Evolutionary conservation across 495 filamentous ascomycete species (phyloP), one percentile per base, ranked within the genome.

Genomic region (Podospora anserina): DNA sequence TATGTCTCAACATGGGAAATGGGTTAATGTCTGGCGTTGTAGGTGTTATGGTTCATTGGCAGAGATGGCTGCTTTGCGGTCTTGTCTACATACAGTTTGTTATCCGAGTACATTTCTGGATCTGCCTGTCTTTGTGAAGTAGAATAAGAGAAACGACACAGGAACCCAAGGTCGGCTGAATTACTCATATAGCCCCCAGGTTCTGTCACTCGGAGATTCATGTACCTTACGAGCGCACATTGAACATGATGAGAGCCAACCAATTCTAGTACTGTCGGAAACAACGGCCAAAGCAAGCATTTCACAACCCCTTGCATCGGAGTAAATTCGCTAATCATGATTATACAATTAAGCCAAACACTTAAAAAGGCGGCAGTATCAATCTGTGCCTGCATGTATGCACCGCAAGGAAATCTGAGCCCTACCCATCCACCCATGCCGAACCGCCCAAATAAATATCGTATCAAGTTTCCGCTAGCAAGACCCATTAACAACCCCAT

Each of bases 361-460:
- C 27, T 66, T 64, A 58, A 19, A 23, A 32, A 32, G 63, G 63
- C 23, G 61, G 61, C 61, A 49, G 58, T 34, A 54, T 71, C 72
- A 74, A 74, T 74, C 72, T 74, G 71, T 71, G 65, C 69, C 65
- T 68, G 68, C 28, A 67, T 69, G 68, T 58, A 64, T 69, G 34
- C 68, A 66, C 59, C 56, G 61, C 53, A 13, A 53, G 23, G n/a
- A 62, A 67, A 71, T 63, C 59, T 61, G 58, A 58, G 56, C 67
- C 69, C 53, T 49, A 68, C 65, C 67, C 65, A 54, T 64, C 68
- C 49, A 44, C 64, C 65, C 67, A 71, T 71, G 67, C 70, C 63
- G 61, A 68, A 27, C 68, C 69, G 28, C 34, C 57, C 63, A 58
- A 66, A 28, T 61, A 32, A 70, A 57, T 49, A 62, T 69, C 66